These are phyloP conservation scores for Trapa incisa DNA, from an alignment of 345 rosid species.

Conservation along the genomic window DNA sequence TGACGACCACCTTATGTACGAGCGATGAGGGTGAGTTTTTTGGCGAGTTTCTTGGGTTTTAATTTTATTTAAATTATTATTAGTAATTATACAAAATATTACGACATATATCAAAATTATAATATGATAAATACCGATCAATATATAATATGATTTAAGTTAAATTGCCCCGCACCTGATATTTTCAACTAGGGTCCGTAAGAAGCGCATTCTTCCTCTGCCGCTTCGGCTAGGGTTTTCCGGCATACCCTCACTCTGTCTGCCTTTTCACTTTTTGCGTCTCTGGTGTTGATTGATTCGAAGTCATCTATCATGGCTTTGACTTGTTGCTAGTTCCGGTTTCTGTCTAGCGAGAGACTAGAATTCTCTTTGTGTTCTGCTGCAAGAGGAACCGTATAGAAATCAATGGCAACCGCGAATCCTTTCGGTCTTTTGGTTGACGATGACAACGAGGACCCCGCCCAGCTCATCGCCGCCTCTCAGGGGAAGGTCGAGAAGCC, in stretches of 20 bases:
- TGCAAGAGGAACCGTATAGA: slow-evolving; percentile 1
- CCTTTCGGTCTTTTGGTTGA: slow-evolving; percentile 81
- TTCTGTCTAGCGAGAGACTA: background rate
- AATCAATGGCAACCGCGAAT: slow-evolving; percentile 70
- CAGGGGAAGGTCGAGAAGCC: slow-evolving; percentile 15
- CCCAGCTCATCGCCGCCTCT: slow-evolving; percentile 36
- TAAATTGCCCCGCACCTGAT: background rate
- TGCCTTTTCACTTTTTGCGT: background rate
- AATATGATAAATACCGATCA: too few species aligned
- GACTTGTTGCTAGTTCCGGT: background rate
- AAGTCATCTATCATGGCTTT: background rate
- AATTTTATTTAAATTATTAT: too few species aligned
- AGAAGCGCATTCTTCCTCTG: background rate
- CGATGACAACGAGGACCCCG: slow-evolving; percentile 75
- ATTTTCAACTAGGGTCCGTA: background rate
- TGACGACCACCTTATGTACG: too few species aligned
- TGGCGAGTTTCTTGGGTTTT: too few species aligned
- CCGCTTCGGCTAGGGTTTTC: slow-evolving; percentile 1
- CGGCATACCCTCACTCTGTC: background rate
- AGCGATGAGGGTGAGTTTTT: too few species aligned
- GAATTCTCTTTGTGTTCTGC: background rate
- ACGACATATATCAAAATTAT: too few species aligned
- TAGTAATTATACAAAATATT: too few species aligned
- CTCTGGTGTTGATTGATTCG: background rate
- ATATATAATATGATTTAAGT: background rate